Evolutionary conservation across 495 filamentous ascomycete genomes (phyloP).

Genomic region (Xylaria palmicola): DNA sequence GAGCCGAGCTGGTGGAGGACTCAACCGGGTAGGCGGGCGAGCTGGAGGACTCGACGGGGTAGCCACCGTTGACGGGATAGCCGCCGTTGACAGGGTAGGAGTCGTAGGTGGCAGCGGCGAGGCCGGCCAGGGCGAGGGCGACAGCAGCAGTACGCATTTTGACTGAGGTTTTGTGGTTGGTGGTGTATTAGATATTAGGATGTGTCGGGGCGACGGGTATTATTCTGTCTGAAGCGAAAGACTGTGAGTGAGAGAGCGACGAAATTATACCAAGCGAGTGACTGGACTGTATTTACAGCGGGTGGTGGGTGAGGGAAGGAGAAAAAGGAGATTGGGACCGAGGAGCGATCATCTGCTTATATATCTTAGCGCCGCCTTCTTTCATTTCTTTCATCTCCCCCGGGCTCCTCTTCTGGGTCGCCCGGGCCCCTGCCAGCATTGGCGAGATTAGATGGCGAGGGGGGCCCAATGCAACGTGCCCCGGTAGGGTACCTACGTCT

Average conservation of each 20-base stretch:
- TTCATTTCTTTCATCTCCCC: conserved; percentile 18
- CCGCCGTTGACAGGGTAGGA: conserved; percentile 12
- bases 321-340: not conserved
- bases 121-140: conserved; percentile 15
- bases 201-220: conserved; percentile 13
- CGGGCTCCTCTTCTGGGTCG: not conserved
- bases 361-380: conserved; percentile 15
- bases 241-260: conserved; percentile 13
- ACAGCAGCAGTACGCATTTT: conserved; percentile 19
- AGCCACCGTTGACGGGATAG: conserved; percentile 12
- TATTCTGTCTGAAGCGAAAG: conserved; percentile 16
- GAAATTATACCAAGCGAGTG: conserved; percentile 18
- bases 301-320: conserved; percentile 5
- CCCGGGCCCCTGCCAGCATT: conserved; percentile 13
- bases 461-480: conserved; percentile 14
- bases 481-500: not conserved
- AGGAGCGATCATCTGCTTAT: conserved; percentile 16
- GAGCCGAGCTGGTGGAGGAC: conserved; percentile 2
- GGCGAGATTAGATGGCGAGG: conserved; percentile 12
- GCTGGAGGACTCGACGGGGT: conserved; percentile 8
- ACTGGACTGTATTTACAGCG: conserved; percentile 21
- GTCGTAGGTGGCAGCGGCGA: conserved; percentile 17
- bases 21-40: not conserved
- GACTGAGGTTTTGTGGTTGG: conserved; percentile 9
- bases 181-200: conserved; percentile 21